phyloP scores from a whole-genome alignment of 306 rosid species.

The Sophora flavescens region DNA sequence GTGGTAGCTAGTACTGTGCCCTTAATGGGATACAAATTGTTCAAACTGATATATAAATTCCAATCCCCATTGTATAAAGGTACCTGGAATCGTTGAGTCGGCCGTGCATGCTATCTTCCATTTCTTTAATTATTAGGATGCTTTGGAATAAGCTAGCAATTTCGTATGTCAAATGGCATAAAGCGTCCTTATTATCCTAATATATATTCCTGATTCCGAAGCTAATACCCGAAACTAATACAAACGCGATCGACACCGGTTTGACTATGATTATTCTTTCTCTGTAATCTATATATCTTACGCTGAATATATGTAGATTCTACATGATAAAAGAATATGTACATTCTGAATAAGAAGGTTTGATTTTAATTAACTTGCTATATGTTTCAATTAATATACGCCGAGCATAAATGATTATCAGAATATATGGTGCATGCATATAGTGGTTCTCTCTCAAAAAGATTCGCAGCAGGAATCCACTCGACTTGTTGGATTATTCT shows the following conservation, averaged over 20 bases:
- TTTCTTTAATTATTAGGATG: neutral
- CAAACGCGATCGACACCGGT: slow-evolving; percentile 2
- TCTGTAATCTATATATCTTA: neutral
- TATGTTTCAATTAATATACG: neutral
- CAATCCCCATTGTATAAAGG: slow-evolving; percentile 26
- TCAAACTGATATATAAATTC: slow-evolving; percentile 2
- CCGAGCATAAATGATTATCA: neutral
- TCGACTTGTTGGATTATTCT: too few species aligned
- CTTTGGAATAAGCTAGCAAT: slow-evolving; percentile 1
- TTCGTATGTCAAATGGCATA: slow-evolving; percentile 37
- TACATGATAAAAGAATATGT: too few species aligned
- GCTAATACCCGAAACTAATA: neutral
- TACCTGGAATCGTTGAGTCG: neutral
- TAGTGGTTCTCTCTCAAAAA: neutral
- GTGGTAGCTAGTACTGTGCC: slow-evolving; percentile 6
- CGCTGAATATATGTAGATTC: neutral
- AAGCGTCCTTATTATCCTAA: neutral
- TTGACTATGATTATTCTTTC: slow-evolving; percentile 35
- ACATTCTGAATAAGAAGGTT: slow-evolving; percentile 35
- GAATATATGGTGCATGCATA: neutral
- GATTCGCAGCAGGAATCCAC: neutral
- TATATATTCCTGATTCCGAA: slow-evolving; percentile 35
- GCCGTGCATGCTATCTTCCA: neutral
- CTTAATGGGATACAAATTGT: slow-evolving; percentile 44
- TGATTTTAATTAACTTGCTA: neutral